These are phyloP conservation scores for Aspergillus bridgeri DNA, from an alignment of 495 filamentous ascomycete genomes.

Conservation along the genomic window DNA sequence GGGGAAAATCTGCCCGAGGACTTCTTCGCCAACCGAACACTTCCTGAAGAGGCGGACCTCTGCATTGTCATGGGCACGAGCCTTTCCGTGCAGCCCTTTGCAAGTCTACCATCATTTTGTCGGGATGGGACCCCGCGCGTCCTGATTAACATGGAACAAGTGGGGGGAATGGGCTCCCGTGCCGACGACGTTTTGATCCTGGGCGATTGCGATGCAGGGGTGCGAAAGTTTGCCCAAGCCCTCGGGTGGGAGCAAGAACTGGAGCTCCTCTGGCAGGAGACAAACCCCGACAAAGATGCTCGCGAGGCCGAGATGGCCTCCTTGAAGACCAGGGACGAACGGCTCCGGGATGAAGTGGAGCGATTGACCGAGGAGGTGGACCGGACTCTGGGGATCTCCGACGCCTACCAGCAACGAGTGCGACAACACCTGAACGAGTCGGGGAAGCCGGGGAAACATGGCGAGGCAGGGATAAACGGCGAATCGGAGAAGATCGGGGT, in stretches of 20 bases:
- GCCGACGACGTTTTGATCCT: slow-evolving; percentile 73
- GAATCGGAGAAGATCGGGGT: slow-evolving; percentile 15
- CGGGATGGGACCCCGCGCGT: slow-evolving; percentile 63
- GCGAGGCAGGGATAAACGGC: neutral
- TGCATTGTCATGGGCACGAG: slow-evolving; percentile 91
- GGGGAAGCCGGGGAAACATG: slow-evolving; percentile 10
- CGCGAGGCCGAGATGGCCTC: slow-evolving; percentile 31
- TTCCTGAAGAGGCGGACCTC: slow-evolving; percentile 67
- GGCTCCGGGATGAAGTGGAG: slow-evolving; percentile 50
- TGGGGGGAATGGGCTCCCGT: slow-evolving; percentile 72
- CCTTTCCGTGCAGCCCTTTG: slow-evolving; percentile 85
- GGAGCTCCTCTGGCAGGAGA: slow-evolving; percentile 62
- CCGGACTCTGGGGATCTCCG: slow-evolving; percentile 44
- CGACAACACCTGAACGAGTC: slow-evolving; percentile 32
- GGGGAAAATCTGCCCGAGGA: slow-evolving; percentile 73
- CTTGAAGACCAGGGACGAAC: slow-evolving; percentile 49
- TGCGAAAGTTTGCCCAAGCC: slow-evolving; percentile 75
- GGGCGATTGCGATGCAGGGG: slow-evolving; percentile 76
- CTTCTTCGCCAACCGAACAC: slow-evolving; percentile 59
- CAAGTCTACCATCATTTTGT: slow-evolving; percentile 67
- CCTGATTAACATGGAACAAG: slow-evolving; percentile 84
- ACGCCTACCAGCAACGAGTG: slow-evolving; percentile 42
- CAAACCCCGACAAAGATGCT: slow-evolving; percentile 40
- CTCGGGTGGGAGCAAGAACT: slow-evolving; percentile 87
- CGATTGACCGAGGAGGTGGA: slow-evolving; percentile 53